Evolutionary conservation across 441 rosid genomes (phyloP), one percentile per base, ranked within the genome.

Genomic region (Aquilaria agallochum): DNA sequence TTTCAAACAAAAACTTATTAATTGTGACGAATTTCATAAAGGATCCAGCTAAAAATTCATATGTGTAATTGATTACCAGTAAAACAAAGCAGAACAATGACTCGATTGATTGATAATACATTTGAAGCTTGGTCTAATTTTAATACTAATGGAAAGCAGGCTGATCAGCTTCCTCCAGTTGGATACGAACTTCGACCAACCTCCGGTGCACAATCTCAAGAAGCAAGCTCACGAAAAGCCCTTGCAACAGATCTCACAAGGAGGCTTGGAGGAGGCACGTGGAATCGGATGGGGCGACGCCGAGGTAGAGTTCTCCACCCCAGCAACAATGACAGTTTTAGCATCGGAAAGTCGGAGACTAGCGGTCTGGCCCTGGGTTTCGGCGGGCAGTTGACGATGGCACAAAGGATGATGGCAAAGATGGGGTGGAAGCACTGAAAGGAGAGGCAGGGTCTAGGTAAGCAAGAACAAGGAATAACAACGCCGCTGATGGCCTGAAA

Each of bases 351-450:
- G 70, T 95, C 1, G 27, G 27, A 20, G 27, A 20, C 27, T 20
- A 20, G 27, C 27, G 27, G 27, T 20, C 27, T 20, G 64, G 99
- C 98, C 34, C 81, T 95, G 33, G 99, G 99, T 33, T 94, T 95
- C 0, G 99, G 99, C 13, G 98, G 99, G 34, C 97, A 95, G 65
- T 91, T 95, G 99, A 95, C 99, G 11, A 96, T 98, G 0, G 98
- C 97, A 0, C 95, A 95, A 77, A 86, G 90, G 79, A 95, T 95
- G 98, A 92, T 95, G 99, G 99, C 95, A 2, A 95, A 92, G 75
- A 92, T 92, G 99, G 98, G 99, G 0, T 20, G 27, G 27, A 20
- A 20, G 27, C 27, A 20, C 27, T 95, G 99, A 98, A 95, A 92
- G 72, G 87, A 92, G 31, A 98, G 99, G 45, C 98, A 95, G 74